Base-by-base conservation (phyloP, 2,329 filamentous ascomycete genomes). In the Cercospora brassicicola region DNA sequence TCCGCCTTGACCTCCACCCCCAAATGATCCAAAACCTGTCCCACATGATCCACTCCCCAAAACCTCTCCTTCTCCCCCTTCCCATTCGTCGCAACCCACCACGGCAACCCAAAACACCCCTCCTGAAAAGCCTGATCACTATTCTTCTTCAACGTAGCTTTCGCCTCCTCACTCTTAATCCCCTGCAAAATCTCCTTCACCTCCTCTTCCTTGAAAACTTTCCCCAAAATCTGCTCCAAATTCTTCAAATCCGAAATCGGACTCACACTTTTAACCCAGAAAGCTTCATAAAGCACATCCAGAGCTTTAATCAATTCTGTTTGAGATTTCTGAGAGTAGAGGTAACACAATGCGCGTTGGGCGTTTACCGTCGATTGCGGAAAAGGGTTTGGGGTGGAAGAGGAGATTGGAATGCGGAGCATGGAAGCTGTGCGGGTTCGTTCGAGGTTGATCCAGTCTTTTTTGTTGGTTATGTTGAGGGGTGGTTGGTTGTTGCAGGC, bases 41-140 rank as follows among this genome's bases (percentile, higher is more conserved):
- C 87, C 53, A 89, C 71, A 76, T 88, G 86, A 79, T 89, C 87
- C 13, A 89, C 83, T 0, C 87, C 87, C 84, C 86, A 89, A 72
- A 85, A 89, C 0, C 78, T 77, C 70, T 88, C 85, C 42, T 76
- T 86, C 73, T 84, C 77, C 0, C 86, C 87, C 61, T 84, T 78
- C 6, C 76, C 62, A 75, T 88, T 86, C 59, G 82, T 86, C 63
- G 85, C 87, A 62, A 81, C 77, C 73, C 88, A 86, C 84, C 85
- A 89, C 2, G 87, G 87, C 63, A 89, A 73, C 1, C 87, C 87
- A 79, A 90, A 90, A 0, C 85, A 85, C 1, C 86, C 87, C 26
- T 83, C 80, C 26, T 78, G 77, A 26, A 88, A 79, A 0, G 86
- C 84, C 61, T 75, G 70, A 13, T 87, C 81, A 1, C 85, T 88